Evolutionary conservation across 73 alveolate genomes (phyloP).

Genomic region (Halteria grandinella): DNA sequence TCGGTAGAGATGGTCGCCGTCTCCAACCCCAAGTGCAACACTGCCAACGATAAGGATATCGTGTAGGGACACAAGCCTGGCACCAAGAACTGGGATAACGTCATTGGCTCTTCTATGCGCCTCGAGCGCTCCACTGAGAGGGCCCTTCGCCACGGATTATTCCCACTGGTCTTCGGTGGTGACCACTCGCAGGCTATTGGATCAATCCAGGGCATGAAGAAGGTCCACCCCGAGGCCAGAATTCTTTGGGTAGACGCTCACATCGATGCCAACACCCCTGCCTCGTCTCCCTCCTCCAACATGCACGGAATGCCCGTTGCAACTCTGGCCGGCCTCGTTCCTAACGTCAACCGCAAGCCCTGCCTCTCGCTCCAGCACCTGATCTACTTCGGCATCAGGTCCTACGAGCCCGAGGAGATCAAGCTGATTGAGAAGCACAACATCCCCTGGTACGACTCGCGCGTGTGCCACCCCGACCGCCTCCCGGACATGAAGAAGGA

Average conservation of each 20-base stretch:
- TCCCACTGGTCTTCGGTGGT: slow-evolving; percentile 53
- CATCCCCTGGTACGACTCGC: slow-evolving; percentile 17
- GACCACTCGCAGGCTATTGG: slow-evolving; percentile 60
- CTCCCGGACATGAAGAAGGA: slow-evolving; percentile 14
- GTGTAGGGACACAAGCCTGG: slow-evolving; percentile 38
- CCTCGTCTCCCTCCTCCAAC: slow-evolving; percentile 68
- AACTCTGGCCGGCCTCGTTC: slow-evolving; percentile 38
- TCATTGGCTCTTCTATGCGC: slow-evolving; percentile 15
- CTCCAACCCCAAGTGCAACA: slow-evolving; percentile 14
- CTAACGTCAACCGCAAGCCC: slow-evolving; percentile 3
- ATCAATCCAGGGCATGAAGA: slow-evolving; percentile 34
- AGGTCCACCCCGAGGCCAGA: slow-evolving; percentile 45
- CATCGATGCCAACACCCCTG: slow-evolving; percentile 75
- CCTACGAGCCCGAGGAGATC: slow-evolving; percentile 35
- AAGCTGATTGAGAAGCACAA: neutral
- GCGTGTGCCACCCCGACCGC: slow-evolving; percentile 18
- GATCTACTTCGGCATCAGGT: slow-evolving; percentile 25
- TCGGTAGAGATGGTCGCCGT: slow-evolving; percentile 45
- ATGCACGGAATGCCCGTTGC: slow-evolving; percentile 75
- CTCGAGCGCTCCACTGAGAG: slow-evolving; percentile 35
- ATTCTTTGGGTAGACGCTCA: slow-evolving; percentile 80
- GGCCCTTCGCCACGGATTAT: neutral
- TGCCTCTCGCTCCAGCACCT: slow-evolving; percentile 26
- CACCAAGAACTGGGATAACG: slow-evolving; percentile 39
- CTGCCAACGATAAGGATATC: slow-evolving; percentile 3